Conservation (phyloP, 1,284 basidiomycete genomes). For the Naganishia sp. region DNA sequence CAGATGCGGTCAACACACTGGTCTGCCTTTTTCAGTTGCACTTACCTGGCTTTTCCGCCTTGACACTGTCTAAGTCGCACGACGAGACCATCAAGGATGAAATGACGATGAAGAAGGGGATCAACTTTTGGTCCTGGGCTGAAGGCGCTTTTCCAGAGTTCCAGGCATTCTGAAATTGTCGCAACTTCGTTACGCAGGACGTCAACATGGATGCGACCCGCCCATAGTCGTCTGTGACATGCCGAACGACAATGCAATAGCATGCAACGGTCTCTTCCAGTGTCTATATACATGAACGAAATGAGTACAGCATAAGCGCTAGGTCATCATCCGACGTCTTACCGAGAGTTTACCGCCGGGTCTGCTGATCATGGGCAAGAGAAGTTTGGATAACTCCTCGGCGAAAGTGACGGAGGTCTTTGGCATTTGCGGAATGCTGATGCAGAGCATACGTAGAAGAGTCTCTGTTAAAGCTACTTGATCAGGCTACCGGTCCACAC, state of each 20-base stretch:
- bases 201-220: constrained; percentile 74
- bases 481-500: constrained; percentile 62
- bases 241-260: constrained; percentile 77
- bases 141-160: constrained; percentile 26
- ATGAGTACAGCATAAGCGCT: neutral
- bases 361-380: constrained; percentile 85
- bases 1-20: neutral
- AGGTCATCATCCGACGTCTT: constrained; percentile 38
- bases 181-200: constrained; percentile 59
- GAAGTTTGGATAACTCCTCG: constrained; percentile 72
- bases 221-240: constrained; percentile 81
- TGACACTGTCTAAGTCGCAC: constrained; percentile 78
- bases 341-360: constrained; percentile 69
- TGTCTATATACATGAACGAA: constrained; percentile 58
- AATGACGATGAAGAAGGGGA: constrained; percentile 70
- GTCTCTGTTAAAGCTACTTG: constrained; percentile 80
- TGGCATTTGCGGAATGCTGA: constrained; percentile 81
- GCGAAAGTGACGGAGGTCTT: constrained; percentile 83
- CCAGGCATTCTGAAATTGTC: constrained; percentile 32
- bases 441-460: constrained; percentile 81
- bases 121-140: constrained; percentile 33
- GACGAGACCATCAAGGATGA: constrained; percentile 81
- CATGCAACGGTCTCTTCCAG: constrained; percentile 89
- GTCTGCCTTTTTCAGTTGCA: neutral
- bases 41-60: constrained; percentile 56